Base-by-base conservation (phyloP, 2,329 filamentous ascomycete species). In the Nothophoma quercina region DNA sequence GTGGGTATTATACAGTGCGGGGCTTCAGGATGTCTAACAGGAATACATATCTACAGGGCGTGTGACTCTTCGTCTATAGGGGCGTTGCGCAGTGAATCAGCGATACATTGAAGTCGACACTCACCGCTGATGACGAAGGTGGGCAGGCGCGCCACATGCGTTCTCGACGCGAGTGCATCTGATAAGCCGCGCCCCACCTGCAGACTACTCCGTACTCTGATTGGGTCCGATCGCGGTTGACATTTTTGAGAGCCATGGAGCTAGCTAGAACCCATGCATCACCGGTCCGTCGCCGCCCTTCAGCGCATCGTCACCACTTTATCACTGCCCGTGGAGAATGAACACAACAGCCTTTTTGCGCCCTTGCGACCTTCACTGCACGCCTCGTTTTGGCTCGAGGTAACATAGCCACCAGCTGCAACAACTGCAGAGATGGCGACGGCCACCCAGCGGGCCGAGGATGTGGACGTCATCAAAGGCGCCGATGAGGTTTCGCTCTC, bases 401-500 rank as follows among this genome's bases (percentile, higher is more conserved):
- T 69, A 70, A 74, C 72, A 43, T 53, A 15, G 33, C 43, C 49
- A 18, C 30, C 25, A 15, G 28, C 38, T 39, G 44, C 46, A 35
- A 45, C 23, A 47, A 35, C 34, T 33, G 50, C 33, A 48, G 42
- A 51, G 33, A 74, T 72, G 70, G 64, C 71, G 21, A 57, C 65
- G 43, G 64, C 62, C 53, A 65, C 66, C 9, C 63, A 63, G 47
- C 51, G 59, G 57, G 73, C 73, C 50, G 75, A 77, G 48, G 77
- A 80, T 30, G 78, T 72, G 42, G 74, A 75, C 45, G 74, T 78
- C 40, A 55, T 52, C 28, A 40, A 55, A 18, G 77, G 79, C 29
- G 75, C 81, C 21, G 75, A 82, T 21, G 87, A 93, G 56, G 91
- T 96, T 60, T 92, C 93, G 5, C 84, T 92, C 18, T 77, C 83